phyloP scores from a whole-genome alignment of 2,329 filamentous ascomycete species.

The Fusarium transvaalense region DNA sequence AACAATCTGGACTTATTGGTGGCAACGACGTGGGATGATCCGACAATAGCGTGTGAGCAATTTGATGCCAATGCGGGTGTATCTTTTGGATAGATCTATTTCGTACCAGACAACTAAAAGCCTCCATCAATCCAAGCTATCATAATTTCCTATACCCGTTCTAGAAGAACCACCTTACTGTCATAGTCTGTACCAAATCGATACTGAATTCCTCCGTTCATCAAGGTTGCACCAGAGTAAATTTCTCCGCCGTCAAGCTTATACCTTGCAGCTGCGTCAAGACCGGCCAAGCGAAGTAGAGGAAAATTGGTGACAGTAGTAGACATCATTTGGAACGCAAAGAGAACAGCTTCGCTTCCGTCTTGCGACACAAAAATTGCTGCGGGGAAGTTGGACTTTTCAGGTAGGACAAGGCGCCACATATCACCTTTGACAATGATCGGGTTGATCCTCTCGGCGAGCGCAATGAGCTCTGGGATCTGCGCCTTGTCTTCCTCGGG shows the following conservation, averaged over 20 bases:
- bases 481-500: slow-evolving; percentile 62
- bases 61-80: slow-evolving; percentile 10
- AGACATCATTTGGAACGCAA: slow-evolving; percentile 70
- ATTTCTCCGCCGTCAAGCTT: slow-evolving; percentile 63
- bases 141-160: slow-evolving; percentile 44
- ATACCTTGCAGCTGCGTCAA: slow-evolving; percentile 68
- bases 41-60: not conserved
- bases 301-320: slow-evolving; percentile 65
- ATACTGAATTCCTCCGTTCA: slow-evolving; percentile 71
- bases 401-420: slow-evolving; percentile 69
- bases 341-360: slow-evolving; percentile 63
- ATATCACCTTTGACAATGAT: slow-evolving; percentile 69
- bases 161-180: slow-evolving; percentile 68
- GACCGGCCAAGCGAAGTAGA: slow-evolving; percentile 65
- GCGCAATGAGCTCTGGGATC: slow-evolving; percentile 66
- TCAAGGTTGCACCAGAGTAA: slow-evolving; percentile 70
- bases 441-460: slow-evolving; percentile 69
- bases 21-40: slow-evolving; percentile 19
- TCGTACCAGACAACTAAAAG: not conserved
- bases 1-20: slow-evolving; percentile 21
- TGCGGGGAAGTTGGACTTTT: slow-evolving; percentile 72
- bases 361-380: slow-evolving; percentile 70
- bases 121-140: fast-evolving
- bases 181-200: slow-evolving; percentile 66
- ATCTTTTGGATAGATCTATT: slow-evolving; percentile 3